Conservation (phyloP, 441 rosid species). For the Melastoma candidum region DNA sequence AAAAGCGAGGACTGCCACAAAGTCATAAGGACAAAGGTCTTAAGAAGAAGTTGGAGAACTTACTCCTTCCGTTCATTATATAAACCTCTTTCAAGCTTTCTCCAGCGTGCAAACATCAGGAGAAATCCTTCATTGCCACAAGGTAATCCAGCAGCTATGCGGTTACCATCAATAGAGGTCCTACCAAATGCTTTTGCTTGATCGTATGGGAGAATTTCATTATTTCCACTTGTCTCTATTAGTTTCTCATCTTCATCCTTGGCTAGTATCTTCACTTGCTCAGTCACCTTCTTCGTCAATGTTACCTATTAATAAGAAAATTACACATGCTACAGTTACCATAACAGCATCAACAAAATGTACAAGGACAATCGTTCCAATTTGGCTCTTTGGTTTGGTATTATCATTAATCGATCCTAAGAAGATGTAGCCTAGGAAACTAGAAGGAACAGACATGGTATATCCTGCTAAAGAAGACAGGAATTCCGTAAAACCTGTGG, state of each 20-base stretch:
- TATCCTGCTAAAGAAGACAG: too few relatives aligned
- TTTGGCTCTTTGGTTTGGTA: too few relatives aligned
- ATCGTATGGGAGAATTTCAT: conserved; percentile 90
- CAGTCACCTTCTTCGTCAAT: conserved; percentile 87
- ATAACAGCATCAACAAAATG: not conserved
- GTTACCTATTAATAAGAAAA: conserved; percentile 36
- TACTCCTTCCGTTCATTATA: conserved; percentile 98
- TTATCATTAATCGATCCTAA: too few relatives aligned
- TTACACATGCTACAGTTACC: conserved; percentile 6
- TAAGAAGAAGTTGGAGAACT: conserved; percentile 16
- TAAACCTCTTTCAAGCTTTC: conserved; percentile 96
- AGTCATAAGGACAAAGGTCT: not conserved
- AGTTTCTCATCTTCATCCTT: conserved; percentile 94
- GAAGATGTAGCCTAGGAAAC: too few relatives aligned
- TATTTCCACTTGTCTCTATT: conserved; percentile 56
- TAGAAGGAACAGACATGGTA: too few relatives aligned
- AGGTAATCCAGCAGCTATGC: conserved; percentile 98
- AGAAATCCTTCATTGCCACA: conserved; percentile 99
- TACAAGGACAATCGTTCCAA: not conserved
- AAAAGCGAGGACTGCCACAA: conserved; percentile 1
- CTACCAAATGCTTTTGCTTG: conserved; percentile 99
- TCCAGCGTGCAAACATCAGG: conserved; percentile 99
- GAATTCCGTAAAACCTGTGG: too few relatives aligned
- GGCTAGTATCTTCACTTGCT: conserved; percentile 90
- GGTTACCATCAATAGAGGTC: conserved; percentile 90